Base-by-base conservation (phyloP, 2,329 filamentous ascomycete genomes). In the Alternaria atra region DNA sequence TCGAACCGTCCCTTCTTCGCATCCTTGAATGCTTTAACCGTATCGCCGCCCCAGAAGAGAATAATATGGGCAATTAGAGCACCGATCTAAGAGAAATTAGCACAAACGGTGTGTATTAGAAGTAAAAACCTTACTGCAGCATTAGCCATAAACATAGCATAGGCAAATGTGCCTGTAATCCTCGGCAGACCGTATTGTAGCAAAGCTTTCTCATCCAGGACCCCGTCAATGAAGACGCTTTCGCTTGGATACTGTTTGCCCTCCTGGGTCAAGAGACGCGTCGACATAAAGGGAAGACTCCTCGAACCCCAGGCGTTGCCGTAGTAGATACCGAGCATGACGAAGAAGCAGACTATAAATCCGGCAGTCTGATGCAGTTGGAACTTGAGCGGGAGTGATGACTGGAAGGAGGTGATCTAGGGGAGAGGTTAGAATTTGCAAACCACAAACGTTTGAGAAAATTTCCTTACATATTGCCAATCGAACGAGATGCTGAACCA, bases 111-210 rank as follows among this genome's bases (percentile, higher is more conserved):
- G 4, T 12, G 3, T 27, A 2, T 13, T 6, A 10, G 12, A 2
- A 9, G 6, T 40, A 6, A 15, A 5, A 3, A 9, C 46, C 58
- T 54, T 48, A 64, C 59, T 23, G 64, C 64, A 52, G 64, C 64
- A n/a, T 64, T 66, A 5, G 64, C 64, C 61, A 64, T 64, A 37
- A 66, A 64, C 61, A 64, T 66, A n/a, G 61, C 50, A 40, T 64
- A 66, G 2, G 61, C 64, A 39, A 64, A 64, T 2, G 64, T 66
- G 2, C 61, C 64, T 4, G 58, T 62, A 10, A 66, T 53, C 27
- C 58, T 57, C 8, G 64, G 64, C 10, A 62, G 37, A 17, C 64
- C 64, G 42, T 66, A 64, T 25, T 61, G 57, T 13, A 59, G 55
- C 35, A 66, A 47, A 10, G 61, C 58, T 29, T 37, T 62, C 40